Percentiles rank a stretch among this genome's conserved stretches.
These are phyloP conservation scores for Saccharomycopsis hybrid DNA, from an alignment of 1,139 yeast species.

Conservation along the genomic window DNA sequence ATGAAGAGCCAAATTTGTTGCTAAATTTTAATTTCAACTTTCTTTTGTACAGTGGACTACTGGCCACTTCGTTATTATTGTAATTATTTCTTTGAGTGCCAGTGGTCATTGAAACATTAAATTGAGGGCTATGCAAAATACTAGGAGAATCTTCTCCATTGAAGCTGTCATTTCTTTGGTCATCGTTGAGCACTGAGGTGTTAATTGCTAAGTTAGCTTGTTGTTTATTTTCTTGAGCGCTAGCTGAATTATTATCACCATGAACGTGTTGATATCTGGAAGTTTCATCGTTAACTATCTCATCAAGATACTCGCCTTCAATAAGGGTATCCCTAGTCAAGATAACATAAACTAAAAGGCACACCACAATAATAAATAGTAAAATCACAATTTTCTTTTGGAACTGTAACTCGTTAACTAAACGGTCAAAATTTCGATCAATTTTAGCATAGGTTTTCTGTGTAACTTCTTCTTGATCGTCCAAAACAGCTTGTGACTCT, in stretches of 20 bases:
- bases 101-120: neutral
- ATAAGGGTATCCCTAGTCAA: constrained; percentile 49
- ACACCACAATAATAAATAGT: constrained; percentile 46
- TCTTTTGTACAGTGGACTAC: constrained; percentile 6
- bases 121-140: constrained; percentile 10
- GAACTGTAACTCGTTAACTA: constrained; percentile 46
- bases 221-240: neutral
- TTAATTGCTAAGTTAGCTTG: no score
- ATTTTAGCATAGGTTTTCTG: constrained; percentile 36
- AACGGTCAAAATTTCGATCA: constrained; percentile 30
- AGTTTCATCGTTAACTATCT: constrained; percentile 10
- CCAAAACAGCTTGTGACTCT: constrained; percentile 34
- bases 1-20: constrained; percentile 8
- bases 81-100: neutral
- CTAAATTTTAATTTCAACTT: constrained; percentile 6
- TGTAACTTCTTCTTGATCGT: constrained; percentile 32
- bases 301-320: constrained; percentile 25
- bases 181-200: no score
- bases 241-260: no score
- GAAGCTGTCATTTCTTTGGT: neutral
- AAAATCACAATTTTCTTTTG: constrained; percentile 51
- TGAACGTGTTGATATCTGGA: neutral
- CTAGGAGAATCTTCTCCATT: neutral
- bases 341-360: constrained; percentile 51
- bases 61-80: neutral